Evolutionary conservation across 2,329 filamentous ascomycete genomes (phyloP).

Genomic region (Exophiala lecanii-corni): DNA sequence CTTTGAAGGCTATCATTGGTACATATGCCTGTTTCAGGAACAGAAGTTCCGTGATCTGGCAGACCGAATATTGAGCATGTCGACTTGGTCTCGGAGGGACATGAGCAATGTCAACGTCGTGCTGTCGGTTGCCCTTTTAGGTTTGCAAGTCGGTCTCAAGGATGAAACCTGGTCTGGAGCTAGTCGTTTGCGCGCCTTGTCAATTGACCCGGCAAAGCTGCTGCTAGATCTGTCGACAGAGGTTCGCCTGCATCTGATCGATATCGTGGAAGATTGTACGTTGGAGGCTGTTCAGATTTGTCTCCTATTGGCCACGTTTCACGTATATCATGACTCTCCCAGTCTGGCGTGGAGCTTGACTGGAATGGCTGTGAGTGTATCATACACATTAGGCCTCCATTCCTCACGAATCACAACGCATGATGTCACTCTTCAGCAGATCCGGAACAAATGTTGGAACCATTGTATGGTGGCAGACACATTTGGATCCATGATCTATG

Average conservation of each 20-base stretch:
- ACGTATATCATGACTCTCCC: constrained; percentile 22
- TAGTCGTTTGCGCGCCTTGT: constrained; percentile 5
- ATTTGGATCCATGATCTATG: constrained; percentile 29
- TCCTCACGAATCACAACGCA: neutral
- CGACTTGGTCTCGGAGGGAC: neutral
- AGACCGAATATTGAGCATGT: neutral
- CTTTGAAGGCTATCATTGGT: constrained; percentile 24
- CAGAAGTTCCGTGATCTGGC: neutral
- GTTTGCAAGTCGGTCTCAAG: neutral
- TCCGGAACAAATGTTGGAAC: constrained; percentile 29
- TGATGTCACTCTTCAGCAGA: constrained; percentile 20
- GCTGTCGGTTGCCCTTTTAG: neutral
- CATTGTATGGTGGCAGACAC: constrained; percentile 28
- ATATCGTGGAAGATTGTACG: constrained; percentile 19
- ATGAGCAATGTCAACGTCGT: constrained; percentile 1
- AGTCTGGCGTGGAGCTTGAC: constrained; percentile 20
- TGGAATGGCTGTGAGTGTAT: constrained; percentile 21
- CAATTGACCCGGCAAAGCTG: neutral
- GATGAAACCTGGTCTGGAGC: neutral
- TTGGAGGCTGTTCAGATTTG: constrained; percentile 23
- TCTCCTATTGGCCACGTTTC: constrained; percentile 9
- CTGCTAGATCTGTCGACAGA: constrained; percentile 6
- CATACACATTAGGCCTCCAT: constrained; percentile 19
- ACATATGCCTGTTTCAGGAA: constrained; percentile 11
- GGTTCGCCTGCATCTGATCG: constrained; percentile 17